These are phyloP conservation scores for Allantophomopsis cytisporea DNA, from an alignment of 2,329 filamentous ascomycete species.

Conservation along the genomic window DNA sequence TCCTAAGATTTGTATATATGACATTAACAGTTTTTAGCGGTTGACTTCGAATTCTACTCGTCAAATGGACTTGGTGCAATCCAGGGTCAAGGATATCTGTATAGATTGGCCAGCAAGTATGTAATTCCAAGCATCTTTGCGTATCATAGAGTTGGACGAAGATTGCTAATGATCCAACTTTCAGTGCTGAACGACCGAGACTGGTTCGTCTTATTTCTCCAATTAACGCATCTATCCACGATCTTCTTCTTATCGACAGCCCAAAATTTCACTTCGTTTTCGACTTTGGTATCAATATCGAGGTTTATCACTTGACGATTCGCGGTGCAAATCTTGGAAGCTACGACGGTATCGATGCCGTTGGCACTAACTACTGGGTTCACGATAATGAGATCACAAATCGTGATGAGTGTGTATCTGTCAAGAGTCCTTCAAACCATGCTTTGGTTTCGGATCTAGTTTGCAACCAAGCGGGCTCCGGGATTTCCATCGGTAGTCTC, in stretches of 20 bases:
- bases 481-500: constrained; percentile 22
- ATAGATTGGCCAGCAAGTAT: constrained; percentile 17
- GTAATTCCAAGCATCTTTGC: not conserved
- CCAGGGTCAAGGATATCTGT: constrained; percentile 21
- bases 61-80: constrained; percentile 19
- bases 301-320: constrained; percentile 23
- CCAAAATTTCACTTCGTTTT: constrained; percentile 23
- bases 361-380: constrained; percentile 21
- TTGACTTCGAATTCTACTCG: constrained; percentile 22
- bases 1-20: not conserved
- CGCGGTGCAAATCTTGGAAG: constrained; percentile 21
- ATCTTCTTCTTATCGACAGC: constrained; percentile 18
- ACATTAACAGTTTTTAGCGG: constrained; percentile 7
- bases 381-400: constrained; percentile 24
- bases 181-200: constrained; percentile 9
- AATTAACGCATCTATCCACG: constrained; percentile 14
- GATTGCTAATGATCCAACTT: not conserved
- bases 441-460: constrained; percentile 20
- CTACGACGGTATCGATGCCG: constrained; percentile 22
- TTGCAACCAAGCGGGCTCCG: constrained; percentile 22
- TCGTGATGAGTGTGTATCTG: constrained; percentile 22
- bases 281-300: constrained; percentile 20
- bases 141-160: not conserved
- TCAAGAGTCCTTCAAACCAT: constrained; percentile 22
- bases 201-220: constrained; percentile 12